phyloP scores from a whole-genome alignment of 192 early-diverging fungal genomes.

The Backusella tarrabulga region DNA sequence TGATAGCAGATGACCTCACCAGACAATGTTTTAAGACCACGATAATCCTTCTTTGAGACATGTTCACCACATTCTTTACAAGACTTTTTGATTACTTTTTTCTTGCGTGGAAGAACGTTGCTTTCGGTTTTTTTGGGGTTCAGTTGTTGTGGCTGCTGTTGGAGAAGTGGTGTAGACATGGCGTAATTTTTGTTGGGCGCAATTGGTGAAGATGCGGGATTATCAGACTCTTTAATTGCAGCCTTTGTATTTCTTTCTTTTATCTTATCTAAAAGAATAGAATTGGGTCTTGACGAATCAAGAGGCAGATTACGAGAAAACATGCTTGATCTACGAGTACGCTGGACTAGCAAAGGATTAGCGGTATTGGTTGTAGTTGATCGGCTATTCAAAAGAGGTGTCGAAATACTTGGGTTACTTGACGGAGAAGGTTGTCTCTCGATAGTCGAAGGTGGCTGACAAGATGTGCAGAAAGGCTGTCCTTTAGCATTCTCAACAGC shows the following conservation, averaged over 20 bases:
- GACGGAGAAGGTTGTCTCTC: not conserved
- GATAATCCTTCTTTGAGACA: conserved; percentile 10
- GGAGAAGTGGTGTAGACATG: not conserved
- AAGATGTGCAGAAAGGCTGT: not conserved
- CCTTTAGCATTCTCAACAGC: not conserved
- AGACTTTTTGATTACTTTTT: not conserved
- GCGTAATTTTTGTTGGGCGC: not conserved
- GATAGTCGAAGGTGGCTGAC: not conserved
- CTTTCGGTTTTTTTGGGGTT: not conserved
- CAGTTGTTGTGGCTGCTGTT: not conserved
- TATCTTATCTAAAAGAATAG: not conserved
- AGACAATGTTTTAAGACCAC: not conserved
- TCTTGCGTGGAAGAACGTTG: not conserved
- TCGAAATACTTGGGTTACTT: not conserved
- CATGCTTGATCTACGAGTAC: conserved; percentile 1
- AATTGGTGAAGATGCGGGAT: not conserved
- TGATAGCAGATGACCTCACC: conserved; percentile 1
- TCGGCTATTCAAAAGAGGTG: not conserved
- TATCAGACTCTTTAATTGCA: not conserved
- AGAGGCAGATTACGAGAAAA: not conserved
- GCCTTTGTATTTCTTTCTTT: not conserved
- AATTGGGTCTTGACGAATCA: not conserved
- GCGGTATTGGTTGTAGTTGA: not conserved
- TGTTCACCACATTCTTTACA: conserved; percentile 10
- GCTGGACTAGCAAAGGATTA: not conserved